phyloP scores from a whole-genome alignment of 331 rosid species.

The Pyracantha coccinea region DNA sequence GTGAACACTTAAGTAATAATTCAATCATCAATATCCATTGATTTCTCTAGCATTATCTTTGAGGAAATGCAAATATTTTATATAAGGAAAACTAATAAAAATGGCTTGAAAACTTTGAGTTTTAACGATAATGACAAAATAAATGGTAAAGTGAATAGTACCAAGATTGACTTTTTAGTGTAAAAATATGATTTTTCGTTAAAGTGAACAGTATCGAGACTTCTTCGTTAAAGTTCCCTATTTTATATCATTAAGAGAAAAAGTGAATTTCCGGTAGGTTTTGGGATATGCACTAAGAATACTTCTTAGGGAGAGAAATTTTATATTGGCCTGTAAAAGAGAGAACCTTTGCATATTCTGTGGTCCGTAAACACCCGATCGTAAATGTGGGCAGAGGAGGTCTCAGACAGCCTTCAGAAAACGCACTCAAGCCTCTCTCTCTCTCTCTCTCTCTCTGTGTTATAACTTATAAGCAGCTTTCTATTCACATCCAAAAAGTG shows the following conservation, averaged over 20 bases:
- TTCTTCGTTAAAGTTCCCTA: no score
- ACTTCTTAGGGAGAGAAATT: not conserved
- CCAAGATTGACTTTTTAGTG: no score
- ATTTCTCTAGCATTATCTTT: no score
- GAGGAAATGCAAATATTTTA: no score
- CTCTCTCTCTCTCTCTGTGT: not conserved
- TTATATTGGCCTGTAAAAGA: slow-evolving; percentile 15
- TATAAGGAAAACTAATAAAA: no score
- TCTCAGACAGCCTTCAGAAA: slow-evolving; percentile 30
- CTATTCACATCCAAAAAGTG: slow-evolving; percentile 18
- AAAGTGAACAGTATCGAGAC: no score
- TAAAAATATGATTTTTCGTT: no score
- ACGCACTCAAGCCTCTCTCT: slow-evolving; percentile 21
- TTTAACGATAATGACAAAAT: no score
- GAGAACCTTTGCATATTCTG: slow-evolving; percentile 32
- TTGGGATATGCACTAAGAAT: not conserved
- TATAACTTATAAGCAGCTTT: not conserved
- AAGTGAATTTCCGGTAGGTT: slow-evolving; percentile 1
- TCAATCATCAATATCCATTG: no score
- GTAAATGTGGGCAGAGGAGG: slow-evolving; percentile 22
- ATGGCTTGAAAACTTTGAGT: no score
- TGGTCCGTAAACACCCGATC: slow-evolving; percentile 39
- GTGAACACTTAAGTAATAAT: no score
- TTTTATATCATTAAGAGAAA: not conserved
- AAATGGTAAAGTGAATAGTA: no score